phyloP scores from a whole-genome alignment of 164 flowering plant genomes.

The Vitis cinerea region DNA sequence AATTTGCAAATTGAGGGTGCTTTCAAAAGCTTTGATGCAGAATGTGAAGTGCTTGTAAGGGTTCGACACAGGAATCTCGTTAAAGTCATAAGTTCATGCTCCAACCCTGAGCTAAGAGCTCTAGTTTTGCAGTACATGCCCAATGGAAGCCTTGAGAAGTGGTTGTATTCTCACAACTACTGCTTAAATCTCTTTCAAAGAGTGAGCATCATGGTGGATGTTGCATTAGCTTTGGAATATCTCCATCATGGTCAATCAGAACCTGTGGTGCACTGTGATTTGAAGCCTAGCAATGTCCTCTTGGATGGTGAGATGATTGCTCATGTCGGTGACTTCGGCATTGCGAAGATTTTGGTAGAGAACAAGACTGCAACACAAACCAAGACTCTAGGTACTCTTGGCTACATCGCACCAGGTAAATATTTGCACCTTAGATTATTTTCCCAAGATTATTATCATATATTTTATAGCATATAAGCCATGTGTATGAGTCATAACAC shows the following conservation, averaged over 20 bases:
- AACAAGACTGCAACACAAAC: background rate
- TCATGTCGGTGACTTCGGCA: constrained; percentile 18
- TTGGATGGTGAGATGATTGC: constrained; percentile 17
- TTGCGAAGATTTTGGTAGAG: constrained; percentile 12
- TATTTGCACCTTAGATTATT: background rate
- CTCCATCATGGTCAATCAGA: constrained; percentile 19
- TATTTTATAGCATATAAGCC: too few species aligned
- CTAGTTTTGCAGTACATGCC: constrained; percentile 1
- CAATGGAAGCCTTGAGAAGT: constrained; percentile 3
- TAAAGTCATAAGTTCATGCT: constrained; percentile 4
- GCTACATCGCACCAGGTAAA: constrained; percentile 21
- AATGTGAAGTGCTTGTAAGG: constrained; percentile 4
- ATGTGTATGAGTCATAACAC: too few species aligned
- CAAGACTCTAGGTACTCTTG: constrained; percentile 8
- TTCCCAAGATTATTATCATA: background rate
- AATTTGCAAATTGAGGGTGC: constrained; percentile 2
- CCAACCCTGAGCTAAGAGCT: background rate
- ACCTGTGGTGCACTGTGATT: constrained; percentile 24
- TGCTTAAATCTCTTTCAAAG: background rate
- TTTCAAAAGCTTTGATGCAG: constrained; percentile 2
- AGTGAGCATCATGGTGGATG: background rate
- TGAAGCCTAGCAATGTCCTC: constrained; percentile 19
- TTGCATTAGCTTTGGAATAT: constrained; percentile 11
- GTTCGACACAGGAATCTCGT: constrained; percentile 12
- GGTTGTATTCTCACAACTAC: background rate